Base-by-base conservation (phyloP, 768 basidiomycete species). In the Rhodotorula diobovata region DNA sequence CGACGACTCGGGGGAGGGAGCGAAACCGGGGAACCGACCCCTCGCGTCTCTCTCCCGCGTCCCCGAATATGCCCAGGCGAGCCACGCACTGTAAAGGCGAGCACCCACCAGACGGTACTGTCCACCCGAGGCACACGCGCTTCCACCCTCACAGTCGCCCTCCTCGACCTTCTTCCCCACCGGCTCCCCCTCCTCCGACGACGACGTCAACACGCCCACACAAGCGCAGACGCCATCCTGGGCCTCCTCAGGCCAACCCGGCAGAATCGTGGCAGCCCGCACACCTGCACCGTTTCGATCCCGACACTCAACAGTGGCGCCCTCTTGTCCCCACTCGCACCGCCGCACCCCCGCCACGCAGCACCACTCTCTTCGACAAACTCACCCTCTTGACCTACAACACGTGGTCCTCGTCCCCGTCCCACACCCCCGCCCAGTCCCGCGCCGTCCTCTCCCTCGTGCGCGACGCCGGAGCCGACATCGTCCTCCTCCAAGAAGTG, bases 401-500 rank as follows among this genome's bases (percentile, higher is more conserved):
- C 66, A 63, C 50, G 32, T 71, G 21, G n/a, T 54, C 70, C 32
- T 67, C 65, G 16, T 43, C 61, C 5, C 66, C 65, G 11, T 28
- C 66, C 14, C 70, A 71, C 61, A 55, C 55, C 0, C 66, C 10
- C 11, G 34, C 66, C 15, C 70, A 71, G 50, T 46, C 70, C 7
- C 28, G 18, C 39, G 65, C 70, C 3, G 35, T 71, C 50, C 61
- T 67, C 50, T 18, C 2, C 50, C 11, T 67, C 46, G 28, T 71
- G 28, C 14, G 18, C 9, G 0, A 4, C 15, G 10, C 70, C 2
- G 32, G 45, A 16, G 61, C 57, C 30, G 62, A 73, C 56, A 21
- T 76, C 56, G 46, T 76, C 37, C 51, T 72, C 16, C 63, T 76
- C 8, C 72, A 76, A 39, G 75, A 76, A 48, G 69, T 73, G 14